Base-by-base conservation (phyloP, 257 asterid genomes). In the Solanum piurae region DNA sequence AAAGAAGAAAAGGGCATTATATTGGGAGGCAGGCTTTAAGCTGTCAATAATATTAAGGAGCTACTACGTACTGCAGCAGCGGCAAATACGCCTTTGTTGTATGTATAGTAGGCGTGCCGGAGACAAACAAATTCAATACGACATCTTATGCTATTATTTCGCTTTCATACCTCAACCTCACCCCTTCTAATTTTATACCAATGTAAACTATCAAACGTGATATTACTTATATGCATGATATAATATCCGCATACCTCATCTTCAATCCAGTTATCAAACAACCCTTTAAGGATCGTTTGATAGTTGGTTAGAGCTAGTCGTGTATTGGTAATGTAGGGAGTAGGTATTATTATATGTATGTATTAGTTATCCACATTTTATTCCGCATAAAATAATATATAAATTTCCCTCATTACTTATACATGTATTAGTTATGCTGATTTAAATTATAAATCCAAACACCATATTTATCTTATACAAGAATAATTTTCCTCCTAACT, bases 61-160 rank as follows among this genome's bases (percentile, higher is more conserved):
- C n/a, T 3, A 16, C 12, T n/a, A 33, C 29, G 29, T 29, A 29
- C 12, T 33, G 52, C 64, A 34, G 74, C 89, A 89, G 87, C 89
- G 90, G 89, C 90, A 89, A 87, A 75, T 87, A 88, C 88, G 90
- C 93, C 90, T 20, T 58, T 11, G 38, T 83, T 25, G 37, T 44
- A 31, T 27, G 18, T 20, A 62, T n/a, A 23, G 11, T 80, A 80
- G 66, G 66, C 85, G 9, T 16, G 68, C 21, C 21, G 11, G 83
- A 75, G 58, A 38, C 46, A 75, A 76, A 80, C 18, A 4, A 77
- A 80, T 80, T 27, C 16, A 80, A 27, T 46, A 16, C 27, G 3
- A 80, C 6, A 6, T 75, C 34, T 38, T 23, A 76, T 38, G 33
- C 21, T 62, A 42, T 80, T 29, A 44, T 80, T 46, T 80, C 68